Evolutionary conservation across 495 filamentous ascomycete species (phyloP).

Genomic region (Tricharina praecox): DNA sequence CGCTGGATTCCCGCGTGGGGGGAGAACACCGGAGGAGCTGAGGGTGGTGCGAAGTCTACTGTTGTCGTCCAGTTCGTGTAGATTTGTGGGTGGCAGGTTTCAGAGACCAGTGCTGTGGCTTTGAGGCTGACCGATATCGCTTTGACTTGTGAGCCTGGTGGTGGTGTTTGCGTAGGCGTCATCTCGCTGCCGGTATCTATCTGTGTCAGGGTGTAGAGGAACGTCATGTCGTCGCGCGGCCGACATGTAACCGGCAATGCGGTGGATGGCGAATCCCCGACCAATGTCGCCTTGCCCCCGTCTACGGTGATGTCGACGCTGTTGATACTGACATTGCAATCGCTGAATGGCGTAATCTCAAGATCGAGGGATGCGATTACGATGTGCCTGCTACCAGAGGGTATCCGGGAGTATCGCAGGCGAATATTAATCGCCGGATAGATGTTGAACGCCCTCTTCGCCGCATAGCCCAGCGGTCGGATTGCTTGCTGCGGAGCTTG

Average conservation of each 20-base stretch:
- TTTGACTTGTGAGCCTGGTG: constrained; percentile 30
- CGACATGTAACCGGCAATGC: constrained; percentile 49
- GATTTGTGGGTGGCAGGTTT: constrained; percentile 54
- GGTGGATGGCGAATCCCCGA: constrained; percentile 43
- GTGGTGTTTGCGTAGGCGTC: constrained; percentile 31
- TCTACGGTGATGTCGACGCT: constrained; percentile 47
- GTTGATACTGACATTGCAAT: constrained; percentile 51
- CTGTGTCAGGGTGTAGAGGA: constrained; percentile 62
- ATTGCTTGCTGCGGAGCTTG: constrained; percentile 41
- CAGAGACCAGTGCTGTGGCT: constrained; percentile 44
- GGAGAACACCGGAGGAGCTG: constrained; percentile 38
- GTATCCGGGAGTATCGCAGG: constrained; percentile 61
- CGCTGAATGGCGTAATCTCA: constrained; percentile 70
- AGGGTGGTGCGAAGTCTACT: constrained; percentile 62
- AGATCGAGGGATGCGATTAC: constrained; percentile 72
- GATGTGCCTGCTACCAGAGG: constrained; percentile 43
- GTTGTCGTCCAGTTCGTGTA: constrained; percentile 65
- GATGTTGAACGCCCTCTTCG: constrained; percentile 49
- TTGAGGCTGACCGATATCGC: constrained; percentile 47
- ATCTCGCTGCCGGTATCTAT: constrained; percentile 35
- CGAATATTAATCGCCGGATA: constrained; percentile 70
- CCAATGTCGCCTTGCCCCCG: constrained; percentile 49
- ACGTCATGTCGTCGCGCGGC: constrained; percentile 68
- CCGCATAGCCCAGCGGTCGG: constrained; percentile 44
- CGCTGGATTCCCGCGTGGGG: constrained; percentile 45